phyloP scores from a whole-genome alignment of 441 rosid species.

The Gossypium trilobum region DNA sequence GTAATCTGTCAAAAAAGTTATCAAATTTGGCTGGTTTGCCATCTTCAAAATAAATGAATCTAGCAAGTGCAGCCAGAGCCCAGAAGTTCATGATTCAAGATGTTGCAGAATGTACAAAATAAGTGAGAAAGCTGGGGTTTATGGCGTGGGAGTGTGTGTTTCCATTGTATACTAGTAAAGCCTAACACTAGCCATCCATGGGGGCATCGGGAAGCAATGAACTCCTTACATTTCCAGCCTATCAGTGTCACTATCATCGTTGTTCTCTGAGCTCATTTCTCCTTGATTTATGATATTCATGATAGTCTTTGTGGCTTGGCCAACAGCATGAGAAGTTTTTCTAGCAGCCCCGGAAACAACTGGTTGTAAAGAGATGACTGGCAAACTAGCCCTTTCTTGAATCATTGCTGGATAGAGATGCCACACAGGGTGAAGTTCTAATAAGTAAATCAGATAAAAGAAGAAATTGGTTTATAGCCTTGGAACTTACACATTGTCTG shows the following conservation, averaged over 20 bases:
- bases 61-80: not conserved
- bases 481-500: slow-evolving; percentile 58
- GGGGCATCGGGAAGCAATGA: not conserved
- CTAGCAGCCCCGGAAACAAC: slow-evolving; percentile 72
- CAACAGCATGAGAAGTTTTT: slow-evolving; percentile 69
- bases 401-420: slow-evolving; percentile 55
- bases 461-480: not conserved
- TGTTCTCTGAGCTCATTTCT: slow-evolving; percentile 32
- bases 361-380: slow-evolving; percentile 65
- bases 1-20: not conserved
- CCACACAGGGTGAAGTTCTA: not conserved
- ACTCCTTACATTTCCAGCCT: slow-evolving; percentile 30
- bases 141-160: not conserved
- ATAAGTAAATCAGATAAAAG: not conserved
- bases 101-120: not conserved
- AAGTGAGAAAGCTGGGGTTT: not conserved
- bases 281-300: slow-evolving; percentile 47
- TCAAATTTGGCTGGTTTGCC: not conserved
- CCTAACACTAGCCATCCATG: not conserved
- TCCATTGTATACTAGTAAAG: not conserved
- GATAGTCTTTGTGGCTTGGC: slow-evolving; percentile 65
- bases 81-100: not conserved
- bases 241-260: slow-evolving; percentile 32
- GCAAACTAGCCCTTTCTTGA: slow-evolving; percentile 80
- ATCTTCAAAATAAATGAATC: not conserved